These are phyloP conservation scores for Powellomyces hirtus DNA, from an alignment of 192 early-diverging fungal species.

Conservation along the genomic window DNA sequence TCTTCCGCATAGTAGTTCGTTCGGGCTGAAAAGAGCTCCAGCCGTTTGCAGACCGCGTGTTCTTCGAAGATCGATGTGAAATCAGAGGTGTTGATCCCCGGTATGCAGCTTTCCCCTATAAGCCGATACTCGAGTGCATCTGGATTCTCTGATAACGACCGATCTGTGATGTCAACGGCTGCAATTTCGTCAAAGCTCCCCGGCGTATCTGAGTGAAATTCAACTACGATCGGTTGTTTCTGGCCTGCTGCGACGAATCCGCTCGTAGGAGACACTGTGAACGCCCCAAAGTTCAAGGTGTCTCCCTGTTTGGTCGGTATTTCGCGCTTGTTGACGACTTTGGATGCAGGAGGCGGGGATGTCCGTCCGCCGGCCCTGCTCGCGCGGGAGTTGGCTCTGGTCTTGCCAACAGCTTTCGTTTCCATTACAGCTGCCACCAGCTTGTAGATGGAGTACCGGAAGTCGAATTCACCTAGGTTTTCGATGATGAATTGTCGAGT, in stretches of 20 bases:
- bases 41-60: conserved; percentile 56
- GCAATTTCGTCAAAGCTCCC: conserved; percentile 60
- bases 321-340: conserved; percentile 46
- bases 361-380: conserved; percentile 33
- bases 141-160: conserved; percentile 42
- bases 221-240: conserved; percentile 58
- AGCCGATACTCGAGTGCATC: conserved; percentile 56
- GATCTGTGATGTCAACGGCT: conserved; percentile 56
- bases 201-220: conserved; percentile 59
- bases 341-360: conserved; percentile 39
- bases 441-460: conserved; percentile 58
- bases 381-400: conserved; percentile 37
- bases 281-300: conserved; percentile 56
- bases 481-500: conserved; percentile 56
- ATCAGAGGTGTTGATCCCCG: conserved; percentile 61
- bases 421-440: conserved; percentile 40
- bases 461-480: conserved; percentile 65
- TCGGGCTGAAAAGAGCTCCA: conserved; percentile 54
- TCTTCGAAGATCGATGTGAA: conserved; percentile 62
- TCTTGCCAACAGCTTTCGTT: conserved; percentile 35
- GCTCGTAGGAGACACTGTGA: conserved; percentile 55
- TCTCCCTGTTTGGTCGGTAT: conserved; percentile 49
- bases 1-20: conserved; percentile 64
- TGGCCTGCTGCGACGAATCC: conserved; percentile 47
- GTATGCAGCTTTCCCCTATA: conserved; percentile 57